A percentile compares a stretch with the other conserved stretches of the same genome.
These are phyloP conservation scores for Nigrograna mackinnonii DNA, from an alignment of 2,329 filamentous ascomycete species.

Conservation along the genomic window DNA sequence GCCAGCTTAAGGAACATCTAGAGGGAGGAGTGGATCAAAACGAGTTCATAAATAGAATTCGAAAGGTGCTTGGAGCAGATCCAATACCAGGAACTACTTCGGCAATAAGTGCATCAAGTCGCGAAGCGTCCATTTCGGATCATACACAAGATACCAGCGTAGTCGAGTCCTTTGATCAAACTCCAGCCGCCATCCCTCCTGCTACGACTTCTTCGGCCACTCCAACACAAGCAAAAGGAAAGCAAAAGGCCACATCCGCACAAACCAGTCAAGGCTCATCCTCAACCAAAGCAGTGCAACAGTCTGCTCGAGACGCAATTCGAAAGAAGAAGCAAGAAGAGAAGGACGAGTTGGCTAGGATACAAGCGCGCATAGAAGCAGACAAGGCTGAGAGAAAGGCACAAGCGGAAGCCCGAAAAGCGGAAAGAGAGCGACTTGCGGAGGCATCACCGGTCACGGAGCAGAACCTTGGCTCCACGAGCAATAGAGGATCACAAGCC, in stretches of 20 bases:
- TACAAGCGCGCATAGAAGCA: constrained; percentile 75
- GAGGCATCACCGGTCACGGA: constrained; percentile 7
- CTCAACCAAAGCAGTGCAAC: constrained; percentile 40
- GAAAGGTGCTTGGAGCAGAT: constrained; percentile 38
- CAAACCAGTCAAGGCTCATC: constrained; percentile 39
- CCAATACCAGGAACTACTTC: constrained; percentile 32
- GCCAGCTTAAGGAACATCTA: constrained; percentile 77
- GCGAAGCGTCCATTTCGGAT: background rate
- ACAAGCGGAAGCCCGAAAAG: constrained; percentile 35
- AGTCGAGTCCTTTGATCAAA: too few relatives aligned
- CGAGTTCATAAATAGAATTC: constrained; percentile 66
- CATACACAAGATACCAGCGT: too few relatives aligned
- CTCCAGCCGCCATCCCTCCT: constrained; percentile 4
- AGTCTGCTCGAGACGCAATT: constrained; percentile 48
- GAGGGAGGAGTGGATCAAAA: constrained; percentile 65
- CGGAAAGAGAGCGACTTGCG: constrained; percentile 31
- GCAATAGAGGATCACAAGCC: constrained; percentile 33
- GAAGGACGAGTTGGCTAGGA: constrained; percentile 69
- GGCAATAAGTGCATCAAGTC: too few relatives aligned
- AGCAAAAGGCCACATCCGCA: constrained; percentile 48
- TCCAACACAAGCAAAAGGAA: constrained; percentile 34
- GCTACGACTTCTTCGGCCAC: background rate
- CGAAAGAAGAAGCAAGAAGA: constrained; percentile 67
- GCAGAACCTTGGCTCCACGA: constrained; percentile 7
- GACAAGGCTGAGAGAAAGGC: constrained; percentile 70